Conservation (phyloP, 441 rosid species). For the Dalechampia spathulata region DNA sequence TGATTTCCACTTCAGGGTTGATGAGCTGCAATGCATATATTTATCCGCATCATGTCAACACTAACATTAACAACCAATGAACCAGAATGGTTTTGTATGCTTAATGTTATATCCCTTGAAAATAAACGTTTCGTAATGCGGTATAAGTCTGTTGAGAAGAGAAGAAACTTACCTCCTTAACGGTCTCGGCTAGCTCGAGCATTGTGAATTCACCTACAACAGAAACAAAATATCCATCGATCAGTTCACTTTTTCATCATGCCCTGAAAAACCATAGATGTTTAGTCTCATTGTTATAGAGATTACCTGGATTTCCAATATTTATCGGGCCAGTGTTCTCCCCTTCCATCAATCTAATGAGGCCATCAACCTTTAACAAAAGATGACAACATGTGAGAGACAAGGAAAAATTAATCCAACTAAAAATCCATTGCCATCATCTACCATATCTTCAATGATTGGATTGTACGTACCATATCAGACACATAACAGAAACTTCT, state of each 20-base stretch:
- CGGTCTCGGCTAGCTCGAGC: slow-evolving; percentile 88
- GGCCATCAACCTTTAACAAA: slow-evolving; percentile 72
- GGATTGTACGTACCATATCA: slow-evolving; percentile 62
- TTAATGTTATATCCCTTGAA: too few species aligned
- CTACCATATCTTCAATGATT: neutral
- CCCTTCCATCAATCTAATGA: slow-evolving; percentile 92
- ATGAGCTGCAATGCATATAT: slow-evolving; percentile 57
- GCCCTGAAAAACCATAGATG: neutral
- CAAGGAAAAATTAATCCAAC: neutral
- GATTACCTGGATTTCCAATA: slow-evolving; percentile 82
- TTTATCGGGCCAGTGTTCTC: slow-evolving; percentile 92
- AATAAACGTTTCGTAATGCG: too few species aligned
- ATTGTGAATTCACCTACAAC: slow-evolving; percentile 85
- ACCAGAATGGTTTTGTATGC: too few species aligned
- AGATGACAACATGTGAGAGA: slow-evolving; percentile 6
- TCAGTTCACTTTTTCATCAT: neutral
- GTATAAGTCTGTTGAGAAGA: too few species aligned
- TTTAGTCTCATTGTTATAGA: neutral
- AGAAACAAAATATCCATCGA: neutral
- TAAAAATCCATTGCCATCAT: neutral
- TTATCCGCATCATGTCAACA: neutral
- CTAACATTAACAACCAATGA: too few species aligned
- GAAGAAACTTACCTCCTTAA: slow-evolving; percentile 64
- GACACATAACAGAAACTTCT: slow-evolving; percentile 97
- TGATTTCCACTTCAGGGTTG: slow-evolving; percentile 65